Evolutionary conservation across 108 stramenopile species (phyloP), one percentile per base, ranked within the genome.

Genomic region (Cyclotella kingstonii): DNA sequence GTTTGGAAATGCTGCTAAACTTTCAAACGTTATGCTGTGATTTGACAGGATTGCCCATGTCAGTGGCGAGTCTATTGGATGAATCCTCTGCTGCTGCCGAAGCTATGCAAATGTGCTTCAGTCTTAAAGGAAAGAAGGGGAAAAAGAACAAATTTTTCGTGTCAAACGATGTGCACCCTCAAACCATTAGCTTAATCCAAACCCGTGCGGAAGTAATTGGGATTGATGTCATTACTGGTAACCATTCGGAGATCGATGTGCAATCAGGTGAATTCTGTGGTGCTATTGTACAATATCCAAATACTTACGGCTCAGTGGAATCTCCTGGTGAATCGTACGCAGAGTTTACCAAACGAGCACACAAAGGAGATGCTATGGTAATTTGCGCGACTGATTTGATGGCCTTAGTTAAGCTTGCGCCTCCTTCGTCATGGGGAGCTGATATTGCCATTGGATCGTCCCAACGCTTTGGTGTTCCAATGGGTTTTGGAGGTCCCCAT

Each of bases 401-500:
- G 84, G 96, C 99, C 15, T 64, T 95, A 39, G 84, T 94, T 11
- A 81, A 92, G 65, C 44, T 98, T 34, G 87, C 87, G 40, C 79
- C 96, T 29, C 97, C 96, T 38, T 84, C 90, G 2, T 84, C 94
- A 3, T 92, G 94, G 85, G 97, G 98, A 43, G 96, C 94, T 6
- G 98, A 99, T 78, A 98, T 99, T 67, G 96, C 95, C 35, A 92
- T 99, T 8, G 98, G 98, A 34, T 95, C 93, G 29, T 91, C 97
- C 5, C 98, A 99, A 78, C 87, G 98, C 34, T 96, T 98, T 64
- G 98, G 98, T 43, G 98, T 99, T 23, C 98, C 98, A 39, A 97
- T 99, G 96, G 96, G 96, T 40, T 99, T 97, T 76, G 98, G 98
- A 25, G 98, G 98, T 28, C 98, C 98, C 4, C 98, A 99, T 71